Evolutionary conservation across 2,329 filamentous ascomycete species (phyloP).

Genomic region (Tolypocladium amazonense): DNA sequence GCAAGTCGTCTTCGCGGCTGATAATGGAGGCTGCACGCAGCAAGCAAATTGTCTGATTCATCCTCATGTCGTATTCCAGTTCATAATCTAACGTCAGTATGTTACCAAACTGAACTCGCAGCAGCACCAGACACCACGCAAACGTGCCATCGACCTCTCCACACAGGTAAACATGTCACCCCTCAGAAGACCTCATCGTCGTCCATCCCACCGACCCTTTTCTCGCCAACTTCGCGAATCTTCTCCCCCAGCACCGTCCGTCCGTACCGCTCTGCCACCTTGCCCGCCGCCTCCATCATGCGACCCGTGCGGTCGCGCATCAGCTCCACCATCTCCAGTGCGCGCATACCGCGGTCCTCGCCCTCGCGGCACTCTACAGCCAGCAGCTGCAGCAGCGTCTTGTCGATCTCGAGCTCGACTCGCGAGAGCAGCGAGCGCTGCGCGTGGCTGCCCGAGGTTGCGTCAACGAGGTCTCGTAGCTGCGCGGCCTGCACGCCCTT

Average conservation of each 20-base stretch:
- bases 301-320: slow-evolving; percentile 77
- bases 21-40: neutral
- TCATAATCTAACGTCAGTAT: neutral
- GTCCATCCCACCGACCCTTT: slow-evolving; percentile 48
- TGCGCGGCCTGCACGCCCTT: slow-evolving; percentile 62
- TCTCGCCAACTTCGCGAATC: slow-evolving; percentile 77
- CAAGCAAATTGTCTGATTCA: neutral
- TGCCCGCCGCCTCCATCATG: slow-evolving; percentile 85
- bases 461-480: slow-evolving; percentile 61
- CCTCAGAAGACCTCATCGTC: slow-evolving; percentile 34
- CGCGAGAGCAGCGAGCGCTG: slow-evolving; percentile 59
- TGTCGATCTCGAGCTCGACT: slow-evolving; percentile 79
- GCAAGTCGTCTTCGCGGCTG: too few relatives aligned
- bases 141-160: neutral
- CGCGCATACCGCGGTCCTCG: slow-evolving; percentile 90
- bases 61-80: neutral
- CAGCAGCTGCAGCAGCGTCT: slow-evolving; percentile 78
- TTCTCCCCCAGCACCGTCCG: slow-evolving; percentile 74
- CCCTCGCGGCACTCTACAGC: slow-evolving; percentile 84
- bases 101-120: neutral
- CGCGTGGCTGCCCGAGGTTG: slow-evolving; percentile 44
- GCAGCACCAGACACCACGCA: neutral
- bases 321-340: slow-evolving; percentile 77
- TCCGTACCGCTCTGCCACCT: slow-evolving; percentile 80
- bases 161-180: neutral